Base-by-base conservation (phyloP, 2,329 filamentous ascomycete genomes). In the Ceratocystis cacaofunesta region DNA sequence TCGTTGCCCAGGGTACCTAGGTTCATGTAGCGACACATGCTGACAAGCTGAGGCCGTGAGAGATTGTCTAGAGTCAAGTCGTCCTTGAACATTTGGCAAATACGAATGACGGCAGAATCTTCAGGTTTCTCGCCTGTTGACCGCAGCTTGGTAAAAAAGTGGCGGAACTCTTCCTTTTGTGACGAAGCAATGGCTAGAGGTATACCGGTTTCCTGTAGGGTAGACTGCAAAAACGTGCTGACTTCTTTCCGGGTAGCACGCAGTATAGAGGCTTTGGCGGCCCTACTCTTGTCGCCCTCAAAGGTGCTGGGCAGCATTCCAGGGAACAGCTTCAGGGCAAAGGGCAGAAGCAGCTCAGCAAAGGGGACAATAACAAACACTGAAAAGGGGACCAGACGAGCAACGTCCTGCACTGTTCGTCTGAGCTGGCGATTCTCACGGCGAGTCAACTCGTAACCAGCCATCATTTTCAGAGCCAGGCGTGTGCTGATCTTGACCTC, bases 51-150 rank as follows among this genome's bases (percentile, higher is more conserved):
- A 17, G 94, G 94, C 69, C 94, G 84, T 19, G 92, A 96, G 69
- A 99, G 79, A 77, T 99, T 99, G 84, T 99, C 94, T 41, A 99
- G 82, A 0, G 94, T 99, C 71, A 99, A 75, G 75, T 99, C 94
- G 74, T 99, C 94, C 75, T 94, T 95, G 84, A 99, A 99, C 69
- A 95, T 88, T 81, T 96, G 95, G 85, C 94, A 97, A 69, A 99
- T 92, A 77, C 94, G 96, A 80, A 99, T 95, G 69, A 99, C 90
- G 73, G 99, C 94, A 70, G 92, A 83, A 64, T 86, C 83, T 3
- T 89, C 94, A 0, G 94, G 94, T 58, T 87, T 82, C 78, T 97
- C 92, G 69, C 92, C 94, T 0, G 92, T 96, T 19, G 90, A 86
- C 64, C 94, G 83, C 68, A 97, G 84, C 80, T 99, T 99, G 74